phyloP scores from a whole-genome alignment of 257 asterid genomes.

The Nicotiana tabacum region DNA sequence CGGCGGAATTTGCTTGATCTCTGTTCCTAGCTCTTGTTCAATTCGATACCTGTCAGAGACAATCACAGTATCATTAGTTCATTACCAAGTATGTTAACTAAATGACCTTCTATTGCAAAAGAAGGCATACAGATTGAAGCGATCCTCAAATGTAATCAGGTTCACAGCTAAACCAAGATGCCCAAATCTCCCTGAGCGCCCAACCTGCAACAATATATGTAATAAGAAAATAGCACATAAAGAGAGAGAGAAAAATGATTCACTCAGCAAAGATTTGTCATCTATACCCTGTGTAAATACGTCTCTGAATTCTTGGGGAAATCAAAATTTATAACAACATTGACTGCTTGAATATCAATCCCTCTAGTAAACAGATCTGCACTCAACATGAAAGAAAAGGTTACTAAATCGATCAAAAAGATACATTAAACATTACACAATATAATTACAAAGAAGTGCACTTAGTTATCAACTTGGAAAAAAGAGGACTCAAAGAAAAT shows the following conservation, averaged over 20 bases:
- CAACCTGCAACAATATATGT: conserved; percentile 48
- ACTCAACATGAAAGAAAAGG: conserved; percentile 9
- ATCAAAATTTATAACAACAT: conserved; percentile 83
- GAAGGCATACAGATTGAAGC: conserved; percentile 71
- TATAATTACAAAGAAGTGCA: not conserved
- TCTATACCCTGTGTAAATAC: conserved; percentile 76
- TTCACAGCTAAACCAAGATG: conserved; percentile 94
- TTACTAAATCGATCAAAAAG: not conserved
- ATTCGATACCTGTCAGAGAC: conserved; percentile 63
- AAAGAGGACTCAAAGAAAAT: not conserved
- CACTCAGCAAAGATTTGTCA: conserved; percentile 5
- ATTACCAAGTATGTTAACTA: conserved; percentile 8
- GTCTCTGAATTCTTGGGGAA: conserved; percentile 84
- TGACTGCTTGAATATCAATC: conserved; percentile 87
- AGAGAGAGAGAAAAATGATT: conserved; percentile 1
- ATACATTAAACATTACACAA: not conserved
- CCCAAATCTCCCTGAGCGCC: conserved; percentile 92
- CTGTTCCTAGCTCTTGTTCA: conserved; percentile 95
- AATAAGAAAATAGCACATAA: conserved; percentile 1
- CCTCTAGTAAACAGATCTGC: conserved; percentile 91
- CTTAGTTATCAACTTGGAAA: not conserved
- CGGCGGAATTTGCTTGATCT: conserved; percentile 90
- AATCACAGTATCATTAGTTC: conserved; percentile 6
- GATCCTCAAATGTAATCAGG: conserved; percentile 81
- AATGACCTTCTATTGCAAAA: not conserved